Conservation (phyloP, 2,329 filamentous ascomycete genomes). For the Whalleya microplaca region DNA sequence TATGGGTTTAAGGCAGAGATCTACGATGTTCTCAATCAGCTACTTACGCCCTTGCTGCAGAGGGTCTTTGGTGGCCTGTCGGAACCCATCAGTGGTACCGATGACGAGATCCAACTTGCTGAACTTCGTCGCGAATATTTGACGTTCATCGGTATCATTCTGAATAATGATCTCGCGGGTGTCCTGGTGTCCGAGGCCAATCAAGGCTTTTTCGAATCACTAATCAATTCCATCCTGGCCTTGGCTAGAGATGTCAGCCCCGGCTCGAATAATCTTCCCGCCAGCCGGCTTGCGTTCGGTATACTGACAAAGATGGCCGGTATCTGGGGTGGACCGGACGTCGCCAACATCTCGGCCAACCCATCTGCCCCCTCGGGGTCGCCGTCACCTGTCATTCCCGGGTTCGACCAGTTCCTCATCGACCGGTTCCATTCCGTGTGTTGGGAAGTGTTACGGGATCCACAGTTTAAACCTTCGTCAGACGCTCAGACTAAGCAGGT, state of each 20-base stretch:
- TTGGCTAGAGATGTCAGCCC: constrained; percentile 76
- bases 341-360: constrained; percentile 59
- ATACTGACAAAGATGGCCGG: constrained; percentile 82
- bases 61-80: constrained; percentile 85
- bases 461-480: constrained; percentile 74
- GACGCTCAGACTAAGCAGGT: constrained; percentile 91
- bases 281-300: constrained; percentile 75
- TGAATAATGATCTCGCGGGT: constrained; percentile 86
- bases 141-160: constrained; percentile 87
- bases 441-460: constrained; percentile 84
- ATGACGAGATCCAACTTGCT: constrained; percentile 92
- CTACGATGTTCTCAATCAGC: constrained; percentile 81
- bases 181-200: constrained; percentile 90
- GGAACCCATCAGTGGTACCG: constrained; percentile 84
- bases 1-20: constrained; percentile 96
- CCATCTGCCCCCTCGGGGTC: constrained; percentile 54
- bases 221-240: constrained; percentile 83
- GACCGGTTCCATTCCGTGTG: constrained; percentile 85
- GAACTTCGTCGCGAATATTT: constrained; percentile 93
- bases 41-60: constrained; percentile 87
- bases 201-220: constrained; percentile 84
- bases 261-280: constrained; percentile 60
- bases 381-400: constrained; percentile 68
- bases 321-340: constrained; percentile 88
- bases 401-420: constrained; percentile 91